Base-by-base conservation (phyloP, 345 rosid species). In the Hevea brasiliensis region DNA sequence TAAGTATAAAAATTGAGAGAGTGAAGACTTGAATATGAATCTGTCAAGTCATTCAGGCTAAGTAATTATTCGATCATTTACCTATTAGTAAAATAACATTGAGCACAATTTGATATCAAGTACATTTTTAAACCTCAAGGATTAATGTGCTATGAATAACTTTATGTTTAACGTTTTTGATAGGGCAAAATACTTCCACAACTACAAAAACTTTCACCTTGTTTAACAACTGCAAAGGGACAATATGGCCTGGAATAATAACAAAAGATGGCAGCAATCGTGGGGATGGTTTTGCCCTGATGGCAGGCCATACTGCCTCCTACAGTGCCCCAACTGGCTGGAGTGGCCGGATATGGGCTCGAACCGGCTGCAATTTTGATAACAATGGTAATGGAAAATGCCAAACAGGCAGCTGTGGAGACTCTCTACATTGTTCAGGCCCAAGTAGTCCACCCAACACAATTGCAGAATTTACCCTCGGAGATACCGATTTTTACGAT, bases 331-430 rank as follows among this genome's bases (percentile, higher is more conserved):
- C 92, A 0, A 84, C 83, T 0, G 88, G 90, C 7, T 94, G 97
- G 98, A 79, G 88, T 26, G 98, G 98, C 26, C 82, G 95, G 58
- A 88, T 92, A 29, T 94, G 98, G 98, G 97, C 89, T 41, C 84
- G 97, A 79, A 84, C 88, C 15, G 93, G 91, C 4, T 94, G 97
- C 80, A 80, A 74, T 1, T 92, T 94, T 9, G 87, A 92, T 77
- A 67, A 73, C 58, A 79, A 74, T 10, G 97, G 93, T 17, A 86
- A 65, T 1, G 97, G 97, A 18, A 20, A 84, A 0, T 94, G 98
- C 82, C 85, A 81, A 29, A 94, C 97, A 35, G 97, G 97, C 8
- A 76, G 82, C 50, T 94, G 97, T n/a, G 95, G 92, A 20, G 50
- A 80, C 6, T 8, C 87, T 11, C 86, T 92, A 51, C 81, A 90